These are phyloP conservation scores for Balakata baccata DNA, from an alignment of 345 rosid species.

Conservation along the genomic window DNA sequence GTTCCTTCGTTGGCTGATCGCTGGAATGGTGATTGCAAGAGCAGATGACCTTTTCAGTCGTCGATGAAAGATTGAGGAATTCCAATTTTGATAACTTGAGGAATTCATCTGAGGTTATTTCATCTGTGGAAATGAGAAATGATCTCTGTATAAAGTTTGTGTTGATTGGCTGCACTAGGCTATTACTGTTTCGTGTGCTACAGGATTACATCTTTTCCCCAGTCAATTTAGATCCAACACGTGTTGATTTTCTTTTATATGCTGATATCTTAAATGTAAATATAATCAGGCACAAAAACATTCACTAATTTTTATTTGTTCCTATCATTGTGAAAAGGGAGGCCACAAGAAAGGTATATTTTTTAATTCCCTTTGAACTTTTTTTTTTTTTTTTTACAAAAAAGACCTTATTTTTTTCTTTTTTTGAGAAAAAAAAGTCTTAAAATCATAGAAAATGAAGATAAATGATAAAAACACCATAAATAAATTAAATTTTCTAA, in stretches of 20 bases:
- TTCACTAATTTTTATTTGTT: background rate
- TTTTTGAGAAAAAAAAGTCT: no score
- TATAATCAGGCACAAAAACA: background rate
- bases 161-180: background rate
- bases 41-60: conserved; percentile 4
- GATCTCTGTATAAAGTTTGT: background rate
- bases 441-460: no score
- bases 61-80: conserved; percentile 12
- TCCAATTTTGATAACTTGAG: conserved; percentile 24
- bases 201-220: background rate
- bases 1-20: background rate
- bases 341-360: no score
- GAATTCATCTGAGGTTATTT: conserved; percentile 5
- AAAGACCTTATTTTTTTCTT: no score
- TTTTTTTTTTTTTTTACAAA: no score
- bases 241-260: background rate
- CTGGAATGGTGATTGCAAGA: conserved; percentile 16
- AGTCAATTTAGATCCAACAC: background rate
- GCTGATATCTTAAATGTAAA: background rate
- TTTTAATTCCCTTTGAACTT: no score
- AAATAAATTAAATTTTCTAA: no score
- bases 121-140: background rate
- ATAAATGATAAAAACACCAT: no score
- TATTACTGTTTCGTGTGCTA: background rate
- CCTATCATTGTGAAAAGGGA: background rate